Evolutionary conservation across 225 moss, liverwort and hornwort genomes (phyloP), one percentile per base, ranked within the genome.

Genomic region (Physcomitrium patens): DNA sequence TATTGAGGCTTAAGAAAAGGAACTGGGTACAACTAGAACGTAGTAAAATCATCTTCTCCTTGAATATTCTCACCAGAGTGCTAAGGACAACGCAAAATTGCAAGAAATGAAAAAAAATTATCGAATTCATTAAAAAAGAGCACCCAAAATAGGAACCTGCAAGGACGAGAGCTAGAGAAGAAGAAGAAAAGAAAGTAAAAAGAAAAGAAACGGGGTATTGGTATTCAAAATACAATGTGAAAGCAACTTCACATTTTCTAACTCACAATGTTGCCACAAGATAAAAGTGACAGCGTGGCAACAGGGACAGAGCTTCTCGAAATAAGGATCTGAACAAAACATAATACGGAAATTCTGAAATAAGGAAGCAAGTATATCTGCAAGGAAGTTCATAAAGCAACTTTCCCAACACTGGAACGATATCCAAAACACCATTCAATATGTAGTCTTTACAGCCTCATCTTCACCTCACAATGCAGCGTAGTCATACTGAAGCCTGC

Each of bases 401-500:
- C 12, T 24, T 9, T 56, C 63, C 27, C 42, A 48, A 0, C 26
- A 20, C 63, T 45, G 28, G 3, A 45, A 55, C 53, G 16, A 70
- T 56, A 70, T 22, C 47, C 45, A 63, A 17, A 51, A 56, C 64
- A 69, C 64, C 75, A 59, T 78, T 28, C 67, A 55, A 57, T 46
- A 22, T 67, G 42, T 52, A 49, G 24, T 42, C 37, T 54, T 24
- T 41, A 74, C 79, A 71, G 67, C 13, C 45, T 73, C 69, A 26
- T 52, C 79, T 73, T 76, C 63, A 72, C 27, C 43, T 57, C 75
- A 67, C 42, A 26, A 55, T 15, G 50, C 44, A 41, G 60, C 60
- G 62, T 23, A 44, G 53, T 77, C 13, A 37, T 27, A 74, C 63
- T 60, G 78, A 68, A 16, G 46, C 71, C 82, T 75, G 75, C 75